Evolutionary conservation across 345 rosid genomes (phyloP).

Genomic region (Eucalyptus victrix): DNA sequence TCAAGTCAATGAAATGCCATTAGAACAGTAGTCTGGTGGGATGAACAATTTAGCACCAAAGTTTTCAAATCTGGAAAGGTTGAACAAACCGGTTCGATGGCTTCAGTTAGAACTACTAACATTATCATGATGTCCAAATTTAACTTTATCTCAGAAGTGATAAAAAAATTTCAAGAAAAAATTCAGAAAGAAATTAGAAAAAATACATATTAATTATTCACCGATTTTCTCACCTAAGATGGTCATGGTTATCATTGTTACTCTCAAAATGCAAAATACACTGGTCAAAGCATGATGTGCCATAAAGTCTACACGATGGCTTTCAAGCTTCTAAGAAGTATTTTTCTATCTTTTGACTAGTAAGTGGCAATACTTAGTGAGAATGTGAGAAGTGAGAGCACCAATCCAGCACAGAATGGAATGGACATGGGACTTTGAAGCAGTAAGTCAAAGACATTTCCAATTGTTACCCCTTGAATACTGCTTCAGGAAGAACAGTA

Average conservation of each 20-base stretch:
- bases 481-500: neutral
- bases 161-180: neutral
- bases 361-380: neutral
- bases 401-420: neutral
- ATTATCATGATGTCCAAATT: neutral
- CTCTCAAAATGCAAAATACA: neutral
- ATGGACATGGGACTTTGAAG: neutral
- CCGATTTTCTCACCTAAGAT: neutral
- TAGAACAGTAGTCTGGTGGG: neutral
- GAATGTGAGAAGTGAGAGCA: neutral
- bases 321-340: neutral
- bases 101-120: neutral
- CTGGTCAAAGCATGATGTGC: neutral
- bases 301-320: neutral
- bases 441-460: neutral
- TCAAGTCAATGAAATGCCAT: neutral
- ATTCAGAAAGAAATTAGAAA: neutral
- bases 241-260: neutral
- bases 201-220: neutral
- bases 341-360: neutral
- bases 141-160: neutral
- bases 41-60: neutral
- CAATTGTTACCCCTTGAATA: neutral
- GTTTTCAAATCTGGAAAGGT: neutral
- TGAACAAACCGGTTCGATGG: neutral